Conservation (phyloP, 2,329 filamentous ascomycete genomes). For the Hypoxylon sp. region DNA sequence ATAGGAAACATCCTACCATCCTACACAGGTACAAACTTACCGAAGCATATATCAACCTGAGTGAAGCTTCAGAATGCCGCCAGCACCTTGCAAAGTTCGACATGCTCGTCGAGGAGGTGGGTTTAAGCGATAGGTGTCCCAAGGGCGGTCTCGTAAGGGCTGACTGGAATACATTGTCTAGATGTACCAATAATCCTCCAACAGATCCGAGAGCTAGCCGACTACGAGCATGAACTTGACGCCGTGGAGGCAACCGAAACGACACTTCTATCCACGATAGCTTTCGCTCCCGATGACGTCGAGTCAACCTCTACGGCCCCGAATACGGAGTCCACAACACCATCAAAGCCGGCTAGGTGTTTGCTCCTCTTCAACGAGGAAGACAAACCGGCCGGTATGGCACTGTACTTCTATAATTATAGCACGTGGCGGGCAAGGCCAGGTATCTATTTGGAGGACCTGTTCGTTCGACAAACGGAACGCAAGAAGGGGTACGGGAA, state of each 20-base stretch:
- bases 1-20: too few species aligned
- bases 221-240: slow-evolving; percentile 83
- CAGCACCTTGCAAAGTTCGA: slow-evolving; percentile 57
- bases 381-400: slow-evolving; percentile 74
- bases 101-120: slow-evolving; percentile 71
- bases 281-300: slow-evolving; percentile 72
- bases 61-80: slow-evolving; percentile 48
- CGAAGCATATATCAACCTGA: not conserved
- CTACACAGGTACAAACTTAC: not conserved
- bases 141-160: slow-evolving; percentile 14
- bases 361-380: slow-evolving; percentile 71
- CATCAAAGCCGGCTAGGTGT: slow-evolving; percentile 77
- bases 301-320: slow-evolving; percentile 55
- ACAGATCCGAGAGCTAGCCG: slow-evolving; percentile 86
- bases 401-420: slow-evolving; percentile 95
- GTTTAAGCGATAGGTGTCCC: slow-evolving; percentile 19
- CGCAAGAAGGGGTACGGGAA: slow-evolving; percentile 85
- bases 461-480: slow-evolving; percentile 80
- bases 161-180: slow-evolving; percentile 52
- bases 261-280: slow-evolving; percentile 78
- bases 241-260: slow-evolving; percentile 82
- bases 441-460: slow-evolving; percentile 92
- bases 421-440: slow-evolving; percentile 90
- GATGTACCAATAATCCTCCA: slow-evolving; percentile 84
- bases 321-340: slow-evolving; percentile 65